These are phyloP conservation scores for Suillus americanus DNA, from an alignment of 768 basidiomycete genomes.

Conservation along the genomic window DNA sequence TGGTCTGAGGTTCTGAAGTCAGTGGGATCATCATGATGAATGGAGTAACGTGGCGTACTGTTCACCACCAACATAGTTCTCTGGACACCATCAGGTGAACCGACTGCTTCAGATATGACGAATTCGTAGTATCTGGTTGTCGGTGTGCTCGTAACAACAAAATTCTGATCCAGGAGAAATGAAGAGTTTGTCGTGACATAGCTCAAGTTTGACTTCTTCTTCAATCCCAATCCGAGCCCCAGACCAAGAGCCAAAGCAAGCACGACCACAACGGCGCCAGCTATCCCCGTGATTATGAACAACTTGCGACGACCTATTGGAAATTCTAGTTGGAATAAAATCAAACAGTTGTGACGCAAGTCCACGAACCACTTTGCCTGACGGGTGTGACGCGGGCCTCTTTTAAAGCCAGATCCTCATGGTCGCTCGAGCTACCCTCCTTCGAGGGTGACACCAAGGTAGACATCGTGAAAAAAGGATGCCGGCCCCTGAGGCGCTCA, in stretches of 20 bases:
- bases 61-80: conserved; percentile 49
- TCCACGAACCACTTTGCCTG: conserved; percentile 5
- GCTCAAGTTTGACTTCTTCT: conserved; percentile 16
- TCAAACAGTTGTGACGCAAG: background rate
- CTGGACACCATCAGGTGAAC: conserved; percentile 42
- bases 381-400: background rate
- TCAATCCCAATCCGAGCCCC: conserved; percentile 28
- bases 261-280: conserved; percentile 13
- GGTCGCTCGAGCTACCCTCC: conserved; percentile 10
- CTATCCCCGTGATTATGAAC: conserved; percentile 14
- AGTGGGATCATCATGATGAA: background rate
- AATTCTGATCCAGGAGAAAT: conserved; percentile 29
- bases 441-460: conserved; percentile 3
- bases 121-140: conserved; percentile 45
- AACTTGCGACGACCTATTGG: conserved; percentile 21
- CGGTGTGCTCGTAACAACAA: conserved; percentile 27
- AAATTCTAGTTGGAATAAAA: background rate
- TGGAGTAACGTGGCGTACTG: conserved; percentile 22
- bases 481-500: background rate
- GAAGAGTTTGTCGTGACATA: conserved; percentile 25
- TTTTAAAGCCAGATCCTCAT: background rate
- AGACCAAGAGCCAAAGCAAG: conserved; percentile 28
- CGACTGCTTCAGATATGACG: conserved; percentile 37
- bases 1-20: conserved; percentile 23
- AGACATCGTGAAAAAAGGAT: conserved; percentile 3